phyloP scores from a whole-genome alignment of 1,284 basidiomycete genomes.

The Moesziomyces globuligerus region DNA sequence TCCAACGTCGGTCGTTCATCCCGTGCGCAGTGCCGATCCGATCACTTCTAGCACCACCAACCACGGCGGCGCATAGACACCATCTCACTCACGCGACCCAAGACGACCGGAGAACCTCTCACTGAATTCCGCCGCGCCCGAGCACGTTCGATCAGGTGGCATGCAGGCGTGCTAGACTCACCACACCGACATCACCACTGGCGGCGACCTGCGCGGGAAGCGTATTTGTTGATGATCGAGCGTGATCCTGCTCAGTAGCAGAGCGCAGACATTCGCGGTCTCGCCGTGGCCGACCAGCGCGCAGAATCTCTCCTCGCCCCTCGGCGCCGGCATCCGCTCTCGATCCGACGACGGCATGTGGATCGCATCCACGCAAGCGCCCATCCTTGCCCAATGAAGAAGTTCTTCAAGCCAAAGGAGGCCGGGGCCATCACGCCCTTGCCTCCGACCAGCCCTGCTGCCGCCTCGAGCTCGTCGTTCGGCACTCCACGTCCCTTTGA shows the following conservation, averaged over 20 bases:
- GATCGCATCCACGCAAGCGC: constrained; percentile 1
- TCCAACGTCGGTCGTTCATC: too few species aligned
- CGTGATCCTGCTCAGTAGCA: background rate
- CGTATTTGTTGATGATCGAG: background rate
- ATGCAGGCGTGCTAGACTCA: background rate
- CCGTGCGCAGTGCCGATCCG: too few species aligned
- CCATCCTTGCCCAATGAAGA: constrained; percentile 34
- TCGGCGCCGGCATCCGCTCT: background rate
- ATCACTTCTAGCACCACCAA: too few species aligned
- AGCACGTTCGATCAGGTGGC: background rate
- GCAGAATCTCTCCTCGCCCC: too few species aligned
- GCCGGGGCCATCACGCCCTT: constrained; percentile 45
- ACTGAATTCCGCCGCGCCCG: background rate
- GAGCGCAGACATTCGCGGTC: too few species aligned
- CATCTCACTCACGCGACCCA: too few species aligned
- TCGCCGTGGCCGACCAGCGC: too few species aligned
- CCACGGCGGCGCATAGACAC: too few species aligned
- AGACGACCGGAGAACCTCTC: background rate
- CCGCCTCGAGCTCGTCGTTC: constrained; percentile 25
- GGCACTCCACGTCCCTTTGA: constrained; percentile 33
- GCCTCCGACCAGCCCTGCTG: constrained; percentile 33
- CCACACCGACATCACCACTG: background rate
- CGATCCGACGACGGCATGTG: constrained; percentile 1
- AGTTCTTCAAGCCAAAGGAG: constrained; percentile 44
- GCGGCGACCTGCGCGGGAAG: background rate